Base-by-base conservation (phyloP, 179 eudicot species). In the Beta corolliflora region DNA sequence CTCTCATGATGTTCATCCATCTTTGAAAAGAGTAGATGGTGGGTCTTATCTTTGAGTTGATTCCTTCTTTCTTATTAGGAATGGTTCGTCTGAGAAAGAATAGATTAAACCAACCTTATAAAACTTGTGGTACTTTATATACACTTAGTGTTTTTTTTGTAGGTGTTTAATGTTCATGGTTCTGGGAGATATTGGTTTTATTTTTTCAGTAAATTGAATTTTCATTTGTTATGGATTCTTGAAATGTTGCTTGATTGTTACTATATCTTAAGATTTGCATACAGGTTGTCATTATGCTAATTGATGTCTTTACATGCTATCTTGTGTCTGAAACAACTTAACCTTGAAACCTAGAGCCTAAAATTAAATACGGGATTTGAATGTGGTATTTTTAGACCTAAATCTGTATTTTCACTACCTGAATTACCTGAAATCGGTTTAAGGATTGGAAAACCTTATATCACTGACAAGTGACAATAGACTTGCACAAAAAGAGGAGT, bases 1-100 rank as follows among this genome's bases (percentile, higher is more conserved):
- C 85, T 76, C 94, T 25, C 89, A 81, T 75, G 80, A 84, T 81
- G 78, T 82, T 53, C 82, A 80, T 56, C 85, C 79, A 7, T 79
- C 88, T 16, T 64, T 74, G 41, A 84, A 83, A 60, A 81, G 69
- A 53, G 83, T 87, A 84, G 87, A 90, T 25, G 91, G 93, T 89
- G 84, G 77, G 84, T 75, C 52, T 48, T 54, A 54, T 61, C 1
- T 60, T 10, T 60, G 19, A 23, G 21, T 18, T 58, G 31, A 21
- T 56, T 48, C 54, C 36, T 21, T 3, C 60, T 13, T 50, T 25
- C 41, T 1, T 77, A 60, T 70, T 0, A 18, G n/a, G 48, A 63
- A 7, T 21, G 65, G 50, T 53, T 67, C 54, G 16, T 11, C 44
- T 19, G 10, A 48, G 76, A 29, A 56, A 10, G 36, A 53, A 53